Evolutionary conservation across 2,329 filamentous ascomycete species (phyloP), one percentile per base, ranked within the genome.

Genomic region (Colletotrichum nymphaeae): DNA sequence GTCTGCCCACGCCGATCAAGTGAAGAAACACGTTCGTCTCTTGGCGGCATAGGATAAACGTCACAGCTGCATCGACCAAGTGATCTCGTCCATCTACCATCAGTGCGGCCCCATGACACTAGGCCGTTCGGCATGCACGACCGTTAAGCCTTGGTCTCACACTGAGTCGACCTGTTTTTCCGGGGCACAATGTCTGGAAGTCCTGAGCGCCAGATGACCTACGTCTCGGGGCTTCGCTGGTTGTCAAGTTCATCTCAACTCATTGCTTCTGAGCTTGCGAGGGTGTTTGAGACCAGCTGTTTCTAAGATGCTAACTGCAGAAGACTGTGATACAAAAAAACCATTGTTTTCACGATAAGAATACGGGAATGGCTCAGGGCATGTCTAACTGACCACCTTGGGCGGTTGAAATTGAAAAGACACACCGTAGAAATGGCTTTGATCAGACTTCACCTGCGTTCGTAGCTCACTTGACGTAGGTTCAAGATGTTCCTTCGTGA

Each of bases 11-110:
- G 8, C 6, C 7, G 32, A n/a, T 16, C 46, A 28, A 11, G 24
- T 46, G n/a, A 22, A 30, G 49, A 49, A 55, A 49, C 63, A n/a
- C 28, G 57, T 59, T 69, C 58, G 24, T 72, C 58, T 46, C 53
- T 63, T 59, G 65, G 58, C 58, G 26, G 32, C 7, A 16, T 28
- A 26, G n/a, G 26, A 42, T 59, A 60, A n/a, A 49, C 7, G n/a
- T 16, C 58, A 32, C 32, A 46, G 32, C 16, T 28, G 66, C 28
- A 35, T 19, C 55, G 28, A 63, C 22, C 59, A 49, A 19, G 37
- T 24, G n/a, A 26, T 24, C 32, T 35, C 32, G 46, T 28, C 5
- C 22, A 2, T 6, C 5, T 9, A 19, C 14, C 16, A n/a, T n/a
- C 52, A 24, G 19, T 52, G 52, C 52, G 24, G 8, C 30, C 52